Evolutionary conservation across 768 basidiomycete genomes (phyloP).

Genomic region (Fibroporia radiculosa): DNA sequence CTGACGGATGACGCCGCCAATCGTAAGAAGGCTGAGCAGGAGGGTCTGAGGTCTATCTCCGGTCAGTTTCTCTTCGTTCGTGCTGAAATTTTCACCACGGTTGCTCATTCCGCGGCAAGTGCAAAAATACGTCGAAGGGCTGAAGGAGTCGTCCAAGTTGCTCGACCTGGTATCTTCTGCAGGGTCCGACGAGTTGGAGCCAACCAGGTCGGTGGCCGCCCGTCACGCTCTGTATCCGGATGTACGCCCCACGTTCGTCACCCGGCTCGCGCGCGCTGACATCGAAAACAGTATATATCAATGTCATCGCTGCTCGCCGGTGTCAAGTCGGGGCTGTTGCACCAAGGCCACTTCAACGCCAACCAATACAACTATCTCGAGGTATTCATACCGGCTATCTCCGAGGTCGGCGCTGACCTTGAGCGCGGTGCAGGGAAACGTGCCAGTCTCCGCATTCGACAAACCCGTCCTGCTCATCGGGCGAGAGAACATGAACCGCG

Average conservation of each 20-base stretch:
- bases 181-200: constrained; percentile 56
- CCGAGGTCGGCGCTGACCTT: no score
- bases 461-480: constrained; percentile 83
- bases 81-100: background rate
- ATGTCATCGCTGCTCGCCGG: constrained; percentile 67
- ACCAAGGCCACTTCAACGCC: constrained; percentile 93
- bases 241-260: constrained; percentile 29
- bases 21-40: constrained; percentile 60
- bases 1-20: constrained; percentile 89
- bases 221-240: constrained; percentile 68
- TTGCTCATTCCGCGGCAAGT: constrained; percentile 32
- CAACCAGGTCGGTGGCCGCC: constrained; percentile 46
- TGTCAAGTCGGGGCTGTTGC: constrained; percentile 73
- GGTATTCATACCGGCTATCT: constrained; percentile 28
- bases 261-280: background rate
- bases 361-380: constrained; percentile 96
- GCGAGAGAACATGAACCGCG: constrained; percentile 90
- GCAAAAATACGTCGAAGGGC: constrained; percentile 72
- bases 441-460: constrained; percentile 61
- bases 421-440: constrained; percentile 62
- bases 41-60: constrained; percentile 54
- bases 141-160: constrained; percentile 56
- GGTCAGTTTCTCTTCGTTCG: constrained; percentile 33
- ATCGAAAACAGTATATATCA: constrained; percentile 61
- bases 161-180: constrained; percentile 75